Base-by-base conservation (phyloP, 306 rosid species). In the Comarum palustre region DNA sequence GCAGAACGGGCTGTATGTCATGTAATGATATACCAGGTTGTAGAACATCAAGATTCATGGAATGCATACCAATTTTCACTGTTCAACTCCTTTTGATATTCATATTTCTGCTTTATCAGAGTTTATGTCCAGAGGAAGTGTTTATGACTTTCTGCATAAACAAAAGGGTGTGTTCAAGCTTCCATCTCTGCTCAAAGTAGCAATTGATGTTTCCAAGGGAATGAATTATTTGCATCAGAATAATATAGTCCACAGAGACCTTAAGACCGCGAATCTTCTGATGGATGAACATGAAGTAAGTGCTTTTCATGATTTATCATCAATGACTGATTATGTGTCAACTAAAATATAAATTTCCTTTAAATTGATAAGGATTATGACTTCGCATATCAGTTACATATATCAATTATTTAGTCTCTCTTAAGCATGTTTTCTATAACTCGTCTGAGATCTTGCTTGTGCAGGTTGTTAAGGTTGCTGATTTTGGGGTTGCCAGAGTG, bases 401-500 rank as follows among this genome's bases (percentile, higher is more conserved):
- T 9, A 17, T 32, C 55, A 25, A 71, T 55, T 15, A 57, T 9
- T 4, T 24, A 3, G 20, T 54, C 57, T 42, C 60, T 16, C 34
- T 13, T 39, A 38, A 43, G 39, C 62, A 9, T 13, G 1, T 61
- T 32, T 62, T 10, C 16, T 6, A 22, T 42, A 60, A 46, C 0
- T 14, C 0, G 20, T 65, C 51, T 11, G 74, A 14, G 29, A n/a
- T 54, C 55, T 71, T 51, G 69, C 75, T 78, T 71, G 73, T 68
- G 73, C 90, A 95, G 99, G 89, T 95, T 16, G 93, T 95, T 78
- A 95, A 95, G 86, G 99, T 95, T 82, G 97, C 96, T 75, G 99
- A 95, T 90, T 95, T 95, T 88, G 99, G 99, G 76, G 99, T 95
- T 77, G 99, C 99, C 29, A 95, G 99, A 84, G 99, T 95, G 77